A percentile compares a stretch with the other conserved stretches of the same genome.
These are phyloP conservation scores for Plasmodium blacklocki DNA, from an alignment of 169 alveolate species.

Conservation along the genomic window DNA sequence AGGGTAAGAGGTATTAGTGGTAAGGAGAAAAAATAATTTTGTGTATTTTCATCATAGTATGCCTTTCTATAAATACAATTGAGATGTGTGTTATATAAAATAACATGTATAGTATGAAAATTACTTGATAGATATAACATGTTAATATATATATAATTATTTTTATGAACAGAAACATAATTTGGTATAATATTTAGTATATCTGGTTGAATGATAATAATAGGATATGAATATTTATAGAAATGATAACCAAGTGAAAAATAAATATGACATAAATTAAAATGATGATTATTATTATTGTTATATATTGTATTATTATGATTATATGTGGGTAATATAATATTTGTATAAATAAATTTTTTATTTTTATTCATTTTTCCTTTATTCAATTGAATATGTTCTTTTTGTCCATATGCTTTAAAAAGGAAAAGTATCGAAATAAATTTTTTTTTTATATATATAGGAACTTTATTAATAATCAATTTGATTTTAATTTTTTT, in stretches of 20 bases:
- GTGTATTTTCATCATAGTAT: conserved; percentile 11
- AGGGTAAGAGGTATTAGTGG: conserved; percentile 36
- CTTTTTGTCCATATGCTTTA: conserved; percentile 19
- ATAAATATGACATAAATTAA: conserved; percentile 25
- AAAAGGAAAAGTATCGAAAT: conserved; percentile 32
- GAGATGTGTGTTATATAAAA: conserved; percentile 31
- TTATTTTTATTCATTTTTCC: conserved; percentile 43
- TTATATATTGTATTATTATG: neutral
- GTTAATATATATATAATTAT: conserved; percentile 26
- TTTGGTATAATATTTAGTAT: conserved; percentile 48
- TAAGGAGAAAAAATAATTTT: conserved; percentile 21
- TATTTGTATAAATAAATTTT: conserved; percentile 26
- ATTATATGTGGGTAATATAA: neutral
- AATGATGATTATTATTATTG: neutral
- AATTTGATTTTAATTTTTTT: conserved; percentile 46
- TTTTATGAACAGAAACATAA: conserved; percentile 5
- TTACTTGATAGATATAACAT: conserved; percentile 31
- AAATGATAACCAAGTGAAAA: conserved; percentile 26
- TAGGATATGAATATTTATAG: conserved; percentile 19
- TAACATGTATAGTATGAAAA: conserved; percentile 30
- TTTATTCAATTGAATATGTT: conserved; percentile 13
- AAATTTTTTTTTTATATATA: conserved; percentile 2
- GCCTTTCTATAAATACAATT: conserved; percentile 36
- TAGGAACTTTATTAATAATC: conserved; percentile 55
- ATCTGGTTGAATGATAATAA: conserved; percentile 57